Evolutionary conservation across 2,329 filamentous ascomycete genomes (phyloP).

Genomic region (Curvularia sp.): DNA sequence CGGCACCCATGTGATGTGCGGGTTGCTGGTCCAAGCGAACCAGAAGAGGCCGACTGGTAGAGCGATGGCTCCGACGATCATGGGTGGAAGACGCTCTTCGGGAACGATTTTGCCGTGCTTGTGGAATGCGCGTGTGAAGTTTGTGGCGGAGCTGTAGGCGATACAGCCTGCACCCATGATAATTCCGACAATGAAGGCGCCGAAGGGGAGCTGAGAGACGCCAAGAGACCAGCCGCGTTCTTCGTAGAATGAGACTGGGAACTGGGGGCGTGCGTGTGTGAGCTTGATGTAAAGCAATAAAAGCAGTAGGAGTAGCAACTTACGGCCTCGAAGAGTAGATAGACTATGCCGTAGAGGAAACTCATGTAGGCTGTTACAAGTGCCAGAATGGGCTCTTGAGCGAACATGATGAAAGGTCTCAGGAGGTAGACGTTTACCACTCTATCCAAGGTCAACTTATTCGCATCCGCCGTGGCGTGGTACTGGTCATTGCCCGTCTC

Average conservation of each 20-base stretch:
- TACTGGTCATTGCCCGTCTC: constrained; percentile 49
- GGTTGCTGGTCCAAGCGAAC: constrained; percentile 64
- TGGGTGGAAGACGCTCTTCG: constrained; percentile 68
- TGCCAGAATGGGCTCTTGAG: constrained; percentile 47
- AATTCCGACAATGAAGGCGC: constrained; percentile 69
- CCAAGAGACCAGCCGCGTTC: constrained; percentile 70
- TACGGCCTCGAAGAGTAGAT: constrained; percentile 54
- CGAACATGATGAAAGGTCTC: constrained; percentile 70
- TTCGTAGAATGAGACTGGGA: constrained; percentile 72
- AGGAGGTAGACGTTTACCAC: constrained; percentile 71
- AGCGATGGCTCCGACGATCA: constrained; percentile 68
- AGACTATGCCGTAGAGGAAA: constrained; percentile 72
- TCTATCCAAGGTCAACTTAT: constrained; percentile 68
- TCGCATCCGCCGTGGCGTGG: constrained; percentile 56
- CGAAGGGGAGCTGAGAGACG: constrained; percentile 67
- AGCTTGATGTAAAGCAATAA: constrained; percentile 51
- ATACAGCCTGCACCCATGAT: constrained; percentile 55
- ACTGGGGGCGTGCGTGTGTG: constrained; percentile 29
- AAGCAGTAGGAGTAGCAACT: constrained; percentile 32
- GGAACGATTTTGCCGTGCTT: constrained; percentile 60
- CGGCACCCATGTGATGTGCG: constrained; percentile 61
- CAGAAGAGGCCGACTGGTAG: constrained; percentile 68
- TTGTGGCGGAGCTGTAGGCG: constrained; percentile 44
- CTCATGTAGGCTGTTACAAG: constrained; percentile 71
- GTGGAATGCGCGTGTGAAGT: constrained; percentile 43